Conservation (phyloP, 495 filamentous ascomycete genomes). For the Xylaria intraflava region DNA sequence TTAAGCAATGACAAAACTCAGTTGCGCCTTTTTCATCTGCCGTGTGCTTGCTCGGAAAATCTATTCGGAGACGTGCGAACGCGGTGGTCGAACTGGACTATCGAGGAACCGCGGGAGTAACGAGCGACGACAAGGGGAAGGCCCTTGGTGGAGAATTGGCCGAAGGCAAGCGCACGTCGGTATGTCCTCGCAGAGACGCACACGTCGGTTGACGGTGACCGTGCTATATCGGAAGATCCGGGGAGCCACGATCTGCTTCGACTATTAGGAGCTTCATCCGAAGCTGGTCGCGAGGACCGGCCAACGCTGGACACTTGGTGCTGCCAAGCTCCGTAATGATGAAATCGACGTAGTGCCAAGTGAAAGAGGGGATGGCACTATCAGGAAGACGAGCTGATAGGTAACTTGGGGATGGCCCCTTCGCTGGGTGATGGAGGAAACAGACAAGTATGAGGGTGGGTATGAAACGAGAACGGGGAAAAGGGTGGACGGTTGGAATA, state of each 20-base stretch:
- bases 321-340: neutral
- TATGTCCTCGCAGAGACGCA: neutral
- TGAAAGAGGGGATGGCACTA: neutral
- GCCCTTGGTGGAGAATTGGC: constrained; percentile 3
- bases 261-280: constrained; percentile 1
- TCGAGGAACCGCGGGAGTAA: constrained; percentile 17
- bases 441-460: constrained; percentile 2
- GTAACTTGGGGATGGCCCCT: neutral
- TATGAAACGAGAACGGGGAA: constrained; percentile 4
- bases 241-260: neutral
- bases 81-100: neutral
- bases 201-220: neutral
- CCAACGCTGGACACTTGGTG: neutral
- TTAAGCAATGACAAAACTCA: constrained; percentile 8
- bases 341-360: neutral
- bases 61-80: neutral
- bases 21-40: constrained; percentile 11
- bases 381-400: neutral
- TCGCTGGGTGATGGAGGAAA: constrained; percentile 3
- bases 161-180: neutral
- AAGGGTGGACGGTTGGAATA: constrained; percentile 1
- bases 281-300: constrained; percentile 5
- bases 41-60: neutral
- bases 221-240: neutral
- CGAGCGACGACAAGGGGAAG: constrained; percentile 22